phyloP scores from a whole-genome alignment of 2,329 filamentous ascomycete species.

The Fusarium albidum region DNA sequence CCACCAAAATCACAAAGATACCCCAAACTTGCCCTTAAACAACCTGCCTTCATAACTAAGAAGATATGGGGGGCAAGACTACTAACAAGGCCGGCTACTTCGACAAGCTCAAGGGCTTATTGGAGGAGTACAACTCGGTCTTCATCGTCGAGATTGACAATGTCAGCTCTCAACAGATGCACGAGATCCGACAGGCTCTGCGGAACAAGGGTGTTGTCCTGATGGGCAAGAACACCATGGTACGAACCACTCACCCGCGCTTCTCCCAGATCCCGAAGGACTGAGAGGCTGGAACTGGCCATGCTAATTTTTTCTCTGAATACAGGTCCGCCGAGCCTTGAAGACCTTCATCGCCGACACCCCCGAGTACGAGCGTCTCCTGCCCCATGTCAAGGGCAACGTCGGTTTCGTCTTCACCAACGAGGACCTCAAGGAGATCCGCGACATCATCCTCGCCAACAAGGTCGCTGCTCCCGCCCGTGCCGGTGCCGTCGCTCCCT shows the following conservation, averaged over 20 bases:
- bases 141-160: constrained; percentile 99
- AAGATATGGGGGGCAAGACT: constrained; percentile 99
- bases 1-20: constrained; percentile 40
- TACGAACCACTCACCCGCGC: constrained; percentile 54
- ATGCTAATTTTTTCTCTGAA: constrained; percentile 25
- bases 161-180: constrained; percentile 99
- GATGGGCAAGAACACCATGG: constrained; percentile 99
- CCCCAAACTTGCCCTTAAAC: constrained; percentile 81
- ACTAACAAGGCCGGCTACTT: constrained; percentile 97
- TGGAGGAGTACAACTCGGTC: constrained; percentile 96
- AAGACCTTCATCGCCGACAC: constrained; percentile 91
- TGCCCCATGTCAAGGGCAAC: constrained; percentile 96
- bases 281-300: neutral
- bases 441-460: constrained; percentile 95
- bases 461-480: constrained; percentile 97
- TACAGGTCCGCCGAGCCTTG: constrained; percentile 90
- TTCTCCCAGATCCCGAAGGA: too few species aligned
- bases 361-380: constrained; percentile 97
- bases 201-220: constrained; percentile 92
- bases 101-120: constrained; percentile 98
- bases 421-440: constrained; percentile 87
- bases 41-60: constrained; percentile 95
- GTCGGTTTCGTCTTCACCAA: constrained; percentile 99
- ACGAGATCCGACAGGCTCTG: constrained; percentile 96
- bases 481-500: constrained; percentile 95